Evolutionary conservation across 176 grass and related monocot species (phyloP).

Genomic region (Calamus simplicifolius): DNA sequence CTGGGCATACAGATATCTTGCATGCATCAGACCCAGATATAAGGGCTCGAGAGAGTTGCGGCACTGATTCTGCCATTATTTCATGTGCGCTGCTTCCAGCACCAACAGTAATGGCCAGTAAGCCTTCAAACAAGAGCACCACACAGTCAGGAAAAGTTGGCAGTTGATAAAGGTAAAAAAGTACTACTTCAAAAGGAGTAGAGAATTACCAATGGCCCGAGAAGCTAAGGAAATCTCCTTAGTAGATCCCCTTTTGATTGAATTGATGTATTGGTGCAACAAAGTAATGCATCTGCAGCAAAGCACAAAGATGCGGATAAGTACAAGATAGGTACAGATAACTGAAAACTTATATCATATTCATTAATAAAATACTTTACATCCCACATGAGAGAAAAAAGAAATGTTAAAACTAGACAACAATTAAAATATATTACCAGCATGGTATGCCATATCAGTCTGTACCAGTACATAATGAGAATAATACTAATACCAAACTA

Average conservation of each 20-base stretch:
- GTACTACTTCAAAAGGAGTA: background rate
- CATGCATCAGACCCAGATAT: slow-evolving; percentile 38
- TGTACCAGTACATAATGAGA: too few species aligned
- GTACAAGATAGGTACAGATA: too few species aligned
- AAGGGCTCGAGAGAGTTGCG: slow-evolving; percentile 50
- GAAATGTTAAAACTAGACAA: too few species aligned
- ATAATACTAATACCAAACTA: too few species aligned
- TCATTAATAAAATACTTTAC: too few species aligned
- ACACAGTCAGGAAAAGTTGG: slow-evolving; percentile 7
- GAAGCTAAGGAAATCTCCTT: slow-evolving; percentile 64
- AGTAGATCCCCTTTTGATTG: slow-evolving; percentile 59
- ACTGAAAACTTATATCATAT: too few species aligned
- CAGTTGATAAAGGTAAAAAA: background rate
- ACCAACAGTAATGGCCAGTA: slow-evolving; percentile 65
- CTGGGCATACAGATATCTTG: slow-evolving; percentile 50
- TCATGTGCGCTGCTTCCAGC: slow-evolving; percentile 39
- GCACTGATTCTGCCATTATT: slow-evolving; percentile 62
- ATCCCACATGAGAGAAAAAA: too few species aligned
- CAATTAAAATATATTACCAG: too few species aligned
- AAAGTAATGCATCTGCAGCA: slow-evolving; percentile 64
- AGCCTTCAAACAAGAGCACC: slow-evolving; percentile 26
- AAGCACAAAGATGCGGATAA: slow-evolving; percentile 8
- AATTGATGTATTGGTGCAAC: slow-evolving; percentile 68
- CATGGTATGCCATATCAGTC: too few species aligned
- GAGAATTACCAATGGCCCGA: slow-evolving; percentile 45